Evolutionary conservation across 352 stramenopile species (phyloP).

Genomic region (Phytopythium ostracodes): DNA sequence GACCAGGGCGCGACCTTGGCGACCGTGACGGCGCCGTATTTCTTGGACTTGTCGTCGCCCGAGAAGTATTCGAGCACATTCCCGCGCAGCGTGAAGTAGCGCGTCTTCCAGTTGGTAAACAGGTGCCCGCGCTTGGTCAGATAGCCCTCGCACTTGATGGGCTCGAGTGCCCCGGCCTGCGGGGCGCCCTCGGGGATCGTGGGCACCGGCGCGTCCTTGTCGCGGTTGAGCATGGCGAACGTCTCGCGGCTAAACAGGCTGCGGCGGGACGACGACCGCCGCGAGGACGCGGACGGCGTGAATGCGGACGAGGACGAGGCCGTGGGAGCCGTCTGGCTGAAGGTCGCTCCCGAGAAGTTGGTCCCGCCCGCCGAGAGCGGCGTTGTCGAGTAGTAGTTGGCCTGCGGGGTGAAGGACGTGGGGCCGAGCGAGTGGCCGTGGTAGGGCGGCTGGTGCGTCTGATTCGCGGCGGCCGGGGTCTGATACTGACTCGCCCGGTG

Average conservation of each 20-base stretch:
- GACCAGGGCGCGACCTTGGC: conserved; percentile 86
- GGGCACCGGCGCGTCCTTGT: conserved; percentile 59
- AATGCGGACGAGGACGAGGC: neutral
- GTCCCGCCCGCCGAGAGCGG: conserved; percentile 17
- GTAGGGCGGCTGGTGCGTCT: conserved; percentile 15
- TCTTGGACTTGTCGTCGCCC: conserved; percentile 80
- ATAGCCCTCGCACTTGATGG: conserved; percentile 80
- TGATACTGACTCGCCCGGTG: conserved; percentile 8
- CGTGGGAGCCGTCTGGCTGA: conserved; percentile 26
- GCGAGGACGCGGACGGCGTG: conserved; percentile 10
- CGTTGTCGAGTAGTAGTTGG: conserved; percentile 14
- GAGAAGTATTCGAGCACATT: conserved; percentile 86
- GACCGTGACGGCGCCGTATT: conserved; percentile 81
- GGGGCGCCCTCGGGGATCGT: conserved; percentile 53
- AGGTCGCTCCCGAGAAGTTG: conserved; percentile 14
- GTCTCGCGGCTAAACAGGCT: conserved; percentile 75
- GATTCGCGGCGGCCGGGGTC: neutral
- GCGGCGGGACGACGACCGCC: conserved; percentile 55
- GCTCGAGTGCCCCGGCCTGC: conserved; percentile 16
- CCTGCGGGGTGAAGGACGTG: conserved; percentile 23
- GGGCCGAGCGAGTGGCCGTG: conserved; percentile 70
- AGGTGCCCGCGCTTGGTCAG: conserved; percentile 85
- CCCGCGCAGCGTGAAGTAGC: conserved; percentile 82
- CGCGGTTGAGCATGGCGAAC: conserved; percentile 63
- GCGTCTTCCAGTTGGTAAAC: conserved; percentile 90